A percentile compares a stretch with the other conserved stretches of the same genome.
These are phyloP conservation scores for Lasiodiplodia sp. DNA, from an alignment of 2,329 filamentous ascomycete species.

Conservation along the genomic window DNA sequence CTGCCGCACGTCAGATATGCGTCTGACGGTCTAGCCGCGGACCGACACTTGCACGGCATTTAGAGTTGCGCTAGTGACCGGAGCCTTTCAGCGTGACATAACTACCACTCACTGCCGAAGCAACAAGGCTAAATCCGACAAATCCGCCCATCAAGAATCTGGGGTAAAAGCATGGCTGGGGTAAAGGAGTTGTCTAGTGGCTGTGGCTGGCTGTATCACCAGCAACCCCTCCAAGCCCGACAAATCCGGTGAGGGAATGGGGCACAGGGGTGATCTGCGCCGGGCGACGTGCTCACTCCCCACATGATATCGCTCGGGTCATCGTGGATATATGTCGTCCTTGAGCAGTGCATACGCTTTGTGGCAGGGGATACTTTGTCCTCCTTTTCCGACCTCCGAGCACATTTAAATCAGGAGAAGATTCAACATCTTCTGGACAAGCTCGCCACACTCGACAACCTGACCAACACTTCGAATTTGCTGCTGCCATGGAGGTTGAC, in stretches of 20 bases:
- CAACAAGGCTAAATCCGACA: constrained; percentile 23
- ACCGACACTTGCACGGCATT: constrained; percentile 7
- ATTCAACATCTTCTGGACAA: constrained; percentile 10
- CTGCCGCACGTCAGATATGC: neutral
- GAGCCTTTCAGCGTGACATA: neutral
- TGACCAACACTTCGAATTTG: neutral
- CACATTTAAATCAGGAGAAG: neutral
- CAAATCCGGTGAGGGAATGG: constrained; percentile 7
- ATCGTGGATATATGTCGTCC: neutral
- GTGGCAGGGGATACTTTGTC: neutral
- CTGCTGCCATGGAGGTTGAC: neutral
- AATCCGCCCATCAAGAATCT: constrained; percentile 21
- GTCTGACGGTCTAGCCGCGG: neutral
- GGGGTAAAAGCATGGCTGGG: constrained; percentile 17
- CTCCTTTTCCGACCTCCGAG: neutral
- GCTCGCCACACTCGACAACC: neutral
- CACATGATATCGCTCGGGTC: constrained; percentile 2
- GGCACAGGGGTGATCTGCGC: neutral
- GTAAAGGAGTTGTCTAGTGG: neutral
- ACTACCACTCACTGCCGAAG: constrained; percentile 2
- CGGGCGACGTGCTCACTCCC: neutral
- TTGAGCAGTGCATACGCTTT: neutral
- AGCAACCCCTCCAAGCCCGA: neutral
- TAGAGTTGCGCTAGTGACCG: constrained; percentile 20
- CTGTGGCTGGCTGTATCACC: neutral